Percentiles rank a stretch among this genome's conserved stretches.
Evolutionary conservation across 768 basidiomycete genomes (phyloP).

Genomic region (Chlorophyllum brunneum): DNA sequence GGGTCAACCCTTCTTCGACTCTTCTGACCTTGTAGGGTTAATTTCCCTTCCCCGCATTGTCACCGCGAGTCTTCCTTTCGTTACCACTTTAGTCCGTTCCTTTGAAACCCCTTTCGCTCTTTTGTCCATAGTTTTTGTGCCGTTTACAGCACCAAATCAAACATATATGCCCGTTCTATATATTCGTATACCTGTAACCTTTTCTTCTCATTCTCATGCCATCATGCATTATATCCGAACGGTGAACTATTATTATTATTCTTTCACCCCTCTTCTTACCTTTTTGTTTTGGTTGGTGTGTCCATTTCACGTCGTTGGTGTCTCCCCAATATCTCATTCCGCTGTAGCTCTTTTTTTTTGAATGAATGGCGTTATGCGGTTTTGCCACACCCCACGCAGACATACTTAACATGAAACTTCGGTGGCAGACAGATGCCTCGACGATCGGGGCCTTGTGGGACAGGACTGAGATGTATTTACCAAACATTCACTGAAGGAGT

Average conservation of each 20-base stretch:
- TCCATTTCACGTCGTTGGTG: background rate
- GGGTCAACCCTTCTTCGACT: constrained; percentile 1
- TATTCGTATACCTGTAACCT: constrained; percentile 8
- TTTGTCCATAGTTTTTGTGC: constrained; percentile 7
- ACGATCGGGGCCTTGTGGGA: no score
- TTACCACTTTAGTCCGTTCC: constrained; percentile 11
- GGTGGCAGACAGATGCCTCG: no score
- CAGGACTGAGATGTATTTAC: no score
- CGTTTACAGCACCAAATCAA: constrained; percentile 1
- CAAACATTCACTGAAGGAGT: no score
- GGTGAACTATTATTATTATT: constrained; percentile 14
- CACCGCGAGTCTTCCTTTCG: constrained; percentile 12
- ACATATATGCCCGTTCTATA: constrained; percentile 11
- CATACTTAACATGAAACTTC: no score
- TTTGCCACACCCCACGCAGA: no score
- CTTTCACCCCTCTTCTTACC: constrained; percentile 1
- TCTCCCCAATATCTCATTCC: background rate
- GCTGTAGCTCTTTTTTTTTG: background rate
- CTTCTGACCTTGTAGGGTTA: background rate
- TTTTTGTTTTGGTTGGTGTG: constrained; percentile 7
- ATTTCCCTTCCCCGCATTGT: constrained; percentile 4
- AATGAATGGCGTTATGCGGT: background rate
- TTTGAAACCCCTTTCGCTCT: constrained; percentile 7
- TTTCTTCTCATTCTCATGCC: constrained; percentile 3
- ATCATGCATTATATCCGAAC: constrained; percentile 13